Percentiles rank a stretch among this genome's conserved stretches.
Conservation (phyloP, 2,329 filamentous ascomycete genomes). For the Aureobasidium vineae region DNA sequence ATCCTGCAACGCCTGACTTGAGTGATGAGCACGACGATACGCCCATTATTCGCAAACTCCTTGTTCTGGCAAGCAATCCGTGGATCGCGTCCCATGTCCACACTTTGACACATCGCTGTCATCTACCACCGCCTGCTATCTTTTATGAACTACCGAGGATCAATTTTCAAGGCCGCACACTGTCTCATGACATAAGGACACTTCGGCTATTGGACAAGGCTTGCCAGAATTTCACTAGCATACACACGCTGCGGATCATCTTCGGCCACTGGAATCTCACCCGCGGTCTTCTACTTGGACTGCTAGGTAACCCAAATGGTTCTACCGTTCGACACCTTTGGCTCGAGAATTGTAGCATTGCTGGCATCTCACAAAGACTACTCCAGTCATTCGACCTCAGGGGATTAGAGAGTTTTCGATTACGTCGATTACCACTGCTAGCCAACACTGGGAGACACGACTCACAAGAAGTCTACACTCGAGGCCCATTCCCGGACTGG, state of each 20-base stretch:
- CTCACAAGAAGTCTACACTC: constrained; percentile 31
- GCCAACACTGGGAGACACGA: constrained; percentile 25
- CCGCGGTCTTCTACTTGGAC: constrained; percentile 42
- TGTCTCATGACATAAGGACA: constrained; percentile 44
- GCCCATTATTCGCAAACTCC: constrained; percentile 45
- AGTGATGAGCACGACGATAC: constrained; percentile 44
- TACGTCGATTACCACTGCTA: constrained; percentile 43
- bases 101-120: constrained; percentile 47
- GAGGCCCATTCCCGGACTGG: constrained; percentile 31
- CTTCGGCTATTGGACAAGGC: constrained; percentile 43
- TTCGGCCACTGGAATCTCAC: constrained; percentile 47
- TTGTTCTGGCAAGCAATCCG: constrained; percentile 45
- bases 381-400: constrained; percentile 32
- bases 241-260: constrained; percentile 47
- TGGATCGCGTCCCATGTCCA: constrained; percentile 46
- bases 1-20: constrained; percentile 30
- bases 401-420: constrained; percentile 44
- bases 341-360: constrained; percentile 47
- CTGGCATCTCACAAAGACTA: constrained; percentile 32
- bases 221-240: constrained; percentile 43
- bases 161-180: constrained; percentile 41
- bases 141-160: constrained; percentile 45
- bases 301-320: constrained; percentile 39
- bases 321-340: constrained; percentile 44
- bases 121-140: constrained; percentile 47